Evolutionary conservation across 306 rosid species (phyloP), one percentile per base, ranked within the genome.

Genomic region (Datisca glomerata): DNA sequence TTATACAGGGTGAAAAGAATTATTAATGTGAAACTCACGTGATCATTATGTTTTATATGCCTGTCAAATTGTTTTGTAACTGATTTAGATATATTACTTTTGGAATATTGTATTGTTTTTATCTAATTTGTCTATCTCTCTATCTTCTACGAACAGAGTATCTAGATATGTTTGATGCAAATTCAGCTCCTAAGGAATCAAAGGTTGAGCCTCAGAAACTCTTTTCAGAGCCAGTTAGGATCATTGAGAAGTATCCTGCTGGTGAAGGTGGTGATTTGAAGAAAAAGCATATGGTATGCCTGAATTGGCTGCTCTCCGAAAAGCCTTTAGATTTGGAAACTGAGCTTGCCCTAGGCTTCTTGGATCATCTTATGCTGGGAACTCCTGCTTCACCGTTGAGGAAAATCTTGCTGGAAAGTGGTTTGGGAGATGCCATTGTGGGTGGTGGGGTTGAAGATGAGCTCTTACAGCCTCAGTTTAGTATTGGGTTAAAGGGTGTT

Each of bases 401-500:
- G 66, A 89, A 89, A 74, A 59, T 75, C 55, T 84, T 84, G 69
- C 75, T 89, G 25, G 98, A 89, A 67, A 84, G 98, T 73, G 72
- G 96, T 34, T 69, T 89, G n/a, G 96, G 98, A 17, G 98, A 89
- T 49, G 93, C 98, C 59, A 89, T 89, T 48, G 68, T 89, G 74
- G 96, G 98, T 43, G 94, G 96, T 37, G 96, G 98, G 54, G 69
- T 89, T 43, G 96, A 84, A 66, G 94, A 89, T 62, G 98, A 89
- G 74, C 95, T 89, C 28, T 78, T 89, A 43, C 98, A 89, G 60
- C 98, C 96, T 56, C 96, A 84, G 41, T 84, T 89, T 67, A 78
- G 98, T 62, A 72, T 89, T 50, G 96, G 96, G 42, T 65, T 89
- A 71, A 89, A 84, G 82, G 92, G 96, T 24, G 80, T 73, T 55